Evolutionary conservation across 768 basidiomycete species (phyloP), one percentile per base, ranked within the genome.

Genomic region (Mycena alexandri): DNA sequence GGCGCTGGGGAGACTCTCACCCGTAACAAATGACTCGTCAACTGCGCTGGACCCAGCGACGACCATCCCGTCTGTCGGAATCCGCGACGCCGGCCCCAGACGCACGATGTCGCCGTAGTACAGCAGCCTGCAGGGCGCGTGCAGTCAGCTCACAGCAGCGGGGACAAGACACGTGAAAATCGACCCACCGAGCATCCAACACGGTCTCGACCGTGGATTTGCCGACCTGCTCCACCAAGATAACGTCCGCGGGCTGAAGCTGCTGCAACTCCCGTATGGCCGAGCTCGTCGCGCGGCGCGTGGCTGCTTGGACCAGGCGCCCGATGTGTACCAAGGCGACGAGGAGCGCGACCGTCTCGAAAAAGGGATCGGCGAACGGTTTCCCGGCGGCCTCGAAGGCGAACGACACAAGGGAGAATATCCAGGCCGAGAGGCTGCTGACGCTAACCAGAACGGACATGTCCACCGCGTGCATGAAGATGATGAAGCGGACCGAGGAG

Each of bases 11-110:
- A 72, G 64, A 19, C 79, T 77, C 74, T 84, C 83, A 16, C 83
- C 83, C 0, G 83, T 84, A 64, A 83, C 74, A 69, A 78, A 79
- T 2, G 82, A 80, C 70, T 84, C 83, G 69, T 84, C 83, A 9
- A 81, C 76, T 38, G 78, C 75, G 57, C 79, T 81, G 6, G 69
- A 60, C 16, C 83, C 83, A 24, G 68, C 60, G 38, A 77, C 41
- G 42, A 84, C 74, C 22, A 74, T 60, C 17, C 83, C 83, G 63
- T 84, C 83, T 0, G 82, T 83, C 38, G 80, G 79, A 57, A 83
- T 74, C 21, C 75, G 65, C 10, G 78, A 72, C 67, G 79, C 79
- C 13, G 80, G 75, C 0, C 60, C 62, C 38, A 84, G 75, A 34
- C 77, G 77, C 65, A 84, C 72, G 14, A 75, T 69, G 61, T 84